phyloP scores from a whole-genome alignment of 1,284 basidiomycete species.

The Cutaneotrichosporon sp. region DNA sequence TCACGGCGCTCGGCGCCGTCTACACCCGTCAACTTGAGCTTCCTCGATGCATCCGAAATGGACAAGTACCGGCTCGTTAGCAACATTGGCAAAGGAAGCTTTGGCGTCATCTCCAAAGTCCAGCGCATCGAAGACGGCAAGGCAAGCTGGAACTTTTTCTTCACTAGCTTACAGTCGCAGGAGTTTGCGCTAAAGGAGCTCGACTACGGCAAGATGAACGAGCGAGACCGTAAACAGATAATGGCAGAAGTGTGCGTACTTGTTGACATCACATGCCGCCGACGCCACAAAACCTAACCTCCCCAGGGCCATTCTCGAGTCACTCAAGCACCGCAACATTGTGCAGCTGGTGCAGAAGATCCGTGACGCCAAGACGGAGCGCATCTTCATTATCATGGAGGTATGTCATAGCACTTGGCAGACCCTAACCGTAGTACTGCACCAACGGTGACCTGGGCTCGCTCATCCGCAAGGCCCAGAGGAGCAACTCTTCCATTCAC shows the following conservation, averaged over 20 bases:
- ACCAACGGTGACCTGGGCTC: slow-evolving; percentile 86
- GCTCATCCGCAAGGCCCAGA: slow-evolving; percentile 60
- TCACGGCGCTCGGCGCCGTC: slow-evolving; percentile 7
- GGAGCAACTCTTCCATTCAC: slow-evolving; percentile 59
- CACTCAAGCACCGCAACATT: slow-evolving; percentile 88
- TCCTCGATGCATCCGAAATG: slow-evolving; percentile 51
- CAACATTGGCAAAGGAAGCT: slow-evolving; percentile 93
- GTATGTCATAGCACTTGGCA: slow-evolving; percentile 28
- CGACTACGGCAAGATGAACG: slow-evolving; percentile 90
- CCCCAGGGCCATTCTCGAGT: slow-evolving; percentile 85
- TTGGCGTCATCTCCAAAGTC: slow-evolving; percentile 93
- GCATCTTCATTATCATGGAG: slow-evolving; percentile 93
- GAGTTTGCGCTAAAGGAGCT: slow-evolving; percentile 90
- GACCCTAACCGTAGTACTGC: slow-evolving; percentile 58
- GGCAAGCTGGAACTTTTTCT: slow-evolving; percentile 52
- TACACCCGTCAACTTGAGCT: slow-evolving; percentile 18
- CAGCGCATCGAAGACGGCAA: slow-evolving; percentile 74
- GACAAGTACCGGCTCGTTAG: slow-evolving; percentile 80
- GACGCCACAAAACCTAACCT: neutral
- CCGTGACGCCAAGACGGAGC: slow-evolving; percentile 83
- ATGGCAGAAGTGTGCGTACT: slow-evolving; percentile 88
- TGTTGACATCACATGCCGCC: neutral
- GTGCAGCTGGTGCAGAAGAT: slow-evolving; percentile 58
- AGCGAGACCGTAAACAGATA: slow-evolving; percentile 88
- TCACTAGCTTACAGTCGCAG: slow-evolving; percentile 47